Conservation (phyloP, 148 eudicot genomes). For the Amaranthus palmeri region DNA sequence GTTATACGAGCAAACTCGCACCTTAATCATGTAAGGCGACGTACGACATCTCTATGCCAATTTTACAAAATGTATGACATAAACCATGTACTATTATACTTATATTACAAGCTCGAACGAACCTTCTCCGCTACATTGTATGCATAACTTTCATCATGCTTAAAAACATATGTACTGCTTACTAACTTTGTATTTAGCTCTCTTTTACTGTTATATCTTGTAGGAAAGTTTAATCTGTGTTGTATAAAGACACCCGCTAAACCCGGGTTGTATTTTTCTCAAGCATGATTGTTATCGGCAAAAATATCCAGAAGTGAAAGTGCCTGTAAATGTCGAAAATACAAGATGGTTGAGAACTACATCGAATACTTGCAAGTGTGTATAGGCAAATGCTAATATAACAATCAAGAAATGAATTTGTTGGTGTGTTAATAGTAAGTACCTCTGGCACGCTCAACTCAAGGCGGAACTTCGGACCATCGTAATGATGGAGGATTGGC, state of each 20-base stretch:
- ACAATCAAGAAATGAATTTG: background rate
- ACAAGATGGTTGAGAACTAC: background rate
- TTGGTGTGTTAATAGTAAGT: background rate
- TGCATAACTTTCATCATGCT: slow-evolving; percentile 2
- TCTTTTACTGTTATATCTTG: background rate
- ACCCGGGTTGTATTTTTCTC: slow-evolving; percentile 12
- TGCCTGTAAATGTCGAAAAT: slow-evolving; percentile 39
- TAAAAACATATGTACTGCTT: background rate
- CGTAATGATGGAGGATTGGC: slow-evolving; percentile 98
- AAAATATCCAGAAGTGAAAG: slow-evolving; percentile 69
- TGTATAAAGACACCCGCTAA: background rate
- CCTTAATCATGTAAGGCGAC: background rate
- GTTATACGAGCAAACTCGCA: background rate
- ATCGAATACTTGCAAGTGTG: background rate
- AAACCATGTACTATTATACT: background rate
- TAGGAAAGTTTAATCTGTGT: background rate
- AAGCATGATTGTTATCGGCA: slow-evolving; percentile 28
- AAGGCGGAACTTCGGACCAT: slow-evolving; percentile 98
- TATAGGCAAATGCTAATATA: background rate
- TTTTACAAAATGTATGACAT: slow-evolving; percentile 17
- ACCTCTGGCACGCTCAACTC: slow-evolving; percentile 96
- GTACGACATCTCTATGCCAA: slow-evolving; percentile 15
- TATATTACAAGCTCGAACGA: too few relatives aligned
- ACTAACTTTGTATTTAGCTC: slow-evolving; percentile 12
- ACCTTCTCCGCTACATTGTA: background rate